phyloP scores from a whole-genome alignment of 2,329 filamentous ascomycete genomes.

The Cyclaneusma minus region DNA sequence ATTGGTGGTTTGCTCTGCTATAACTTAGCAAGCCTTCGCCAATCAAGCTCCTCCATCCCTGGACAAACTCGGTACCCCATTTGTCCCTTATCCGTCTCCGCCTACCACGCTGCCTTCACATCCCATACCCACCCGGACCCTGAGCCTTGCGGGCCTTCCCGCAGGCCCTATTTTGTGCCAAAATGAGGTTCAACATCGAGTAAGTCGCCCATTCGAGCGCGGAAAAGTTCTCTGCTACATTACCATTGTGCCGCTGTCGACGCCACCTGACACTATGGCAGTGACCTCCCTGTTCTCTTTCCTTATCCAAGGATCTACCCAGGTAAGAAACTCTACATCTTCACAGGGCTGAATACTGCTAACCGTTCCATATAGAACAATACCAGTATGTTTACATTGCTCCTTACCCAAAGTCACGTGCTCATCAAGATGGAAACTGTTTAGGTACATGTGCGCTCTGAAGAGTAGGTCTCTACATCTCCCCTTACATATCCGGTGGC shows the following conservation, averaged over 20 bases:
- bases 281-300: constrained; percentile 54
- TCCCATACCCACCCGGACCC: too few relatives aligned
- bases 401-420: background rate
- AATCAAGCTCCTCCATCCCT: too few relatives aligned
- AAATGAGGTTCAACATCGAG: constrained; percentile 71
- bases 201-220: constrained; percentile 20
- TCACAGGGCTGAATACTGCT: constrained; percentile 5
- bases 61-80: too few relatives aligned
- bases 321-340: constrained; percentile 15
- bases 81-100: too few relatives aligned
- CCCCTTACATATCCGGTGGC: too few relatives aligned
- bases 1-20: too few relatives aligned
- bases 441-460: constrained; percentile 64
- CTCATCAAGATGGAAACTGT: constrained; percentile 1
- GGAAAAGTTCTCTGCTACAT: background rate
- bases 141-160: too few relatives aligned
- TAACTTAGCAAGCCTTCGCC: too few relatives aligned
- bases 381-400: constrained; percentile 34
- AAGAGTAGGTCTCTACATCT: constrained; percentile 32
- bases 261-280: constrained; percentile 17
- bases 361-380: constrained; percentile 45
- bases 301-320: constrained; percentile 64
- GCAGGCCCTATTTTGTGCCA: too few relatives aligned
- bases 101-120: too few relatives aligned
- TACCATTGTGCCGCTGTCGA: background rate